Evolutionary conservation across 306 rosid species (phyloP), one percentile per base, ranked within the genome.

Genomic region (Pterocarpus santalinus): DNA sequence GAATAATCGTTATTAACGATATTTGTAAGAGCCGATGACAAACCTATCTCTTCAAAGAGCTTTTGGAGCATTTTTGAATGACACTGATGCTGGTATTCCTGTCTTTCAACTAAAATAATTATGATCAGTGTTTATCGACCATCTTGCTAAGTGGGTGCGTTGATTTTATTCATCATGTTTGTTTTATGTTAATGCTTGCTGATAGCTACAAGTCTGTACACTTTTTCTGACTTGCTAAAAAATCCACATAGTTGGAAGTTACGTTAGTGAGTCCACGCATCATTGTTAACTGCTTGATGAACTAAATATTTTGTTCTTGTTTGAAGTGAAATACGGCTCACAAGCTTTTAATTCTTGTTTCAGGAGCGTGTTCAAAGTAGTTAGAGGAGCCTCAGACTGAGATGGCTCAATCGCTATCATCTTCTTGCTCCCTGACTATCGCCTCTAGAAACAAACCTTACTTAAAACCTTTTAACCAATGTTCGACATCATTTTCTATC

Each of bases 331-430:
- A 32, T 85, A 74, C 38, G 55, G 62, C 38, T 85, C 53, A 74
- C 39, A 2, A 13, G 57, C 49, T 60, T 73, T 43, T 58, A 41
- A 44, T 70, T 82, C 38, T 69, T 79, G 69, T 75, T 76, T 83
- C 91, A 89, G 91, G 88, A 79, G 41, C 53, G 8, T 68, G 64
- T 58, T 78, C 34, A 2, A 61, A 53, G 15, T 61, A 80, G 69
- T 73, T 43, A 44, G 51, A 65, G 76, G 75, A 74, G 61, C 61
- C 67, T 28, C 51, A 17, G 4, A 75, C 65, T 67, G 77, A 88
- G 84, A 93, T 93, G 99, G 91, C 97, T 7, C 92, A 92, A 17
- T 83, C 90, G 62, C 87, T 95, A 78, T 91, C 97, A 64, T 88
- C 92, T 78, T 92, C 99, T n/a, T 87, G 86, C 80, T 81, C 90